These are phyloP conservation scores for Aspergillus ustus DNA, from an alignment of 2,329 filamentous ascomycete species.

Conservation along the genomic window DNA sequence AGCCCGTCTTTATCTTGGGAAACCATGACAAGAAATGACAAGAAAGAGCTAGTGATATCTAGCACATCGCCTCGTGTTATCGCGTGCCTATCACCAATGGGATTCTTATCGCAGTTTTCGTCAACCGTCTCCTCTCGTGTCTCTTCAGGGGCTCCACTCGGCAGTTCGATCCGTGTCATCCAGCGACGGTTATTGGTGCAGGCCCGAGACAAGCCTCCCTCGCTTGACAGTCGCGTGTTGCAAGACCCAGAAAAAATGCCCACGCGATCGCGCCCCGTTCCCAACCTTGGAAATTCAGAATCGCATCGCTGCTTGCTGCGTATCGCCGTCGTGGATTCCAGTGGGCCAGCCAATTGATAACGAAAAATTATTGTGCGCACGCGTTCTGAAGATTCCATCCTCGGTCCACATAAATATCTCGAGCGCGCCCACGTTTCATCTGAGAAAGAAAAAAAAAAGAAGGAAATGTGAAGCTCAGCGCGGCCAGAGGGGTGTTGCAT, in stretches of 20 bases:
- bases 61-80: not conserved
- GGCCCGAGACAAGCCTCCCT: conserved; percentile 2
- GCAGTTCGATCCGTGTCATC: not conserved
- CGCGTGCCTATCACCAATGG: conserved; percentile 8
- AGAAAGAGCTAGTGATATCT: not conserved
- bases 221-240: conserved; percentile 12
- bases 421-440: not conserved
- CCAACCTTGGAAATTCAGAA: not conserved
- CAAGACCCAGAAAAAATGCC: conserved; percentile 1
- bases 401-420: conserved; percentile 12
- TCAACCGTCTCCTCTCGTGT: not conserved
- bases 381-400: not conserved
- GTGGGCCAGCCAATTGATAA: conserved; percentile 11
- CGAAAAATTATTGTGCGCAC: conserved; percentile 3
- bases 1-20: not conserved
- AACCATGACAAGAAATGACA: not conserved
- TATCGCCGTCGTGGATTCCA: conserved; percentile 5
- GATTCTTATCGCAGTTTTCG: conserved; percentile 8
- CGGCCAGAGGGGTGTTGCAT: conserved; percentile 8
- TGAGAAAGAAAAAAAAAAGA: not conserved
- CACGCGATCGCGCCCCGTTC: conserved; percentile 8
- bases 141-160: conserved; percentile 1
- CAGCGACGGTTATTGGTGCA: not conserved
- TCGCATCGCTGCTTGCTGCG: not conserved
- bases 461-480: conserved; percentile 3